Conservation (phyloP, 352 stramenopile species). For the Lagenidium sp. region DNA sequence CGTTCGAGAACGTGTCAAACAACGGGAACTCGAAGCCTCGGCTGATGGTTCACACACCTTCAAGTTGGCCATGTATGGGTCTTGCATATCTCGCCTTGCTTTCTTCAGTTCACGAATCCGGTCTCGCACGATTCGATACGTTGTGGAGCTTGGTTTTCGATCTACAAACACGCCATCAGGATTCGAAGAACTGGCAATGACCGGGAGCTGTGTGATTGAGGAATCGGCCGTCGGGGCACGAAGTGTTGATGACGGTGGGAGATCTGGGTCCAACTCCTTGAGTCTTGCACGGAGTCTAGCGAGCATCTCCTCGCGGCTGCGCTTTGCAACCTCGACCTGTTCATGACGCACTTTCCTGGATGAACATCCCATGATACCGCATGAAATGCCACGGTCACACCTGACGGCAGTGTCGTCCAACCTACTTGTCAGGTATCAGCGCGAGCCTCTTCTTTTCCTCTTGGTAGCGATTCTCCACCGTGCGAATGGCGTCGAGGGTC, state of each 20-base stretch:
- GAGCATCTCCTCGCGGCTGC: slow-evolving; percentile 15
- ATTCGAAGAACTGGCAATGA: slow-evolving; percentile 3
- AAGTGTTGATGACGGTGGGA: not conserved
- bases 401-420: no score
- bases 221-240: slow-evolving; percentile 1
- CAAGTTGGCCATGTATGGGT: slow-evolving; percentile 41
- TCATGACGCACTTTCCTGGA: slow-evolving; percentile 33
- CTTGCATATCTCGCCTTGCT: slow-evolving; percentile 22
- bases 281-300: slow-evolving; percentile 17
- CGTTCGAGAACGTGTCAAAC: not conserved
- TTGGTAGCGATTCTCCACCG: slow-evolving; percentile 28
- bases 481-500: slow-evolving; percentile 24
- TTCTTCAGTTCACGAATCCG: slow-evolving; percentile 31
- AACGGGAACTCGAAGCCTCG: not conserved
- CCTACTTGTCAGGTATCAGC: slow-evolving; percentile 41
- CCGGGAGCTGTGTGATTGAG: slow-evolving; percentile 6
- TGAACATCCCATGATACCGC: not conserved
- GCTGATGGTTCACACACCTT: slow-evolving; percentile 20
- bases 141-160: slow-evolving; percentile 3
- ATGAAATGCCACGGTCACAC: no score
- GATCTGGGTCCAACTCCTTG: slow-evolving; percentile 14
- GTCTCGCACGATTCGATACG: slow-evolving; percentile 34
- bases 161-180: not conserved
- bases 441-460: slow-evolving; percentile 34
- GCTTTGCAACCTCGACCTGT: slow-evolving; percentile 31